Evolutionary conservation across 352 stramenopile species (phyloP).

Genomic region (Bremia lactucae): DNA sequence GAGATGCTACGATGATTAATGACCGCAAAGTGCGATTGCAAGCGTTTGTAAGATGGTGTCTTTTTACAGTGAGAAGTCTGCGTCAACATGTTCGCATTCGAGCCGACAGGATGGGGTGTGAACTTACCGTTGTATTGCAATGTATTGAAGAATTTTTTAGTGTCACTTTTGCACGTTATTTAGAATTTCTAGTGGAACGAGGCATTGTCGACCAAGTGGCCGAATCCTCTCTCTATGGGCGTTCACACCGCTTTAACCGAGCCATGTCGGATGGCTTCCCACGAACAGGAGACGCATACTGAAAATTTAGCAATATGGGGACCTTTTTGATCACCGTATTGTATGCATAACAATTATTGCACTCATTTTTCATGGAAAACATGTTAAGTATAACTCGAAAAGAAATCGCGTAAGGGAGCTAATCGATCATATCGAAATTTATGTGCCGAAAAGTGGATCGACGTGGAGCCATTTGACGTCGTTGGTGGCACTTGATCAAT

Average conservation of each 20-base stretch:
- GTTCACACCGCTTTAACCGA: too few relatives aligned
- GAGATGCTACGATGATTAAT: slow-evolving; percentile 24
- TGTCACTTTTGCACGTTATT: slow-evolving; percentile 53
- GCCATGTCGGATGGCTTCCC: too few relatives aligned
- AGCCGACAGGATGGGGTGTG: slow-evolving; percentile 30
- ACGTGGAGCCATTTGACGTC: slow-evolving; percentile 9
- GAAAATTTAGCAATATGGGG: too few relatives aligned
- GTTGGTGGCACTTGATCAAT: slow-evolving; percentile 12
- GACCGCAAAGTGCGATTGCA: slow-evolving; percentile 45
- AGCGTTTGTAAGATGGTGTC: slow-evolving; percentile 39
- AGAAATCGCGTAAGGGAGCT: slow-evolving; percentile 28
- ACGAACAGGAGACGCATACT: too few relatives aligned
- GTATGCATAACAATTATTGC: too few relatives aligned
- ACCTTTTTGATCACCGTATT: too few relatives aligned
- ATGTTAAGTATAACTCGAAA: slow-evolving; percentile 19
- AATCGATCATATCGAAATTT: slow-evolving; percentile 46
- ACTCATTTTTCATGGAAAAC: background rate
- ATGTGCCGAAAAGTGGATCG: slow-evolving; percentile 30
- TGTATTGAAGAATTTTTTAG: slow-evolving; percentile 66
- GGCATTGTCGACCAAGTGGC: slow-evolving; percentile 32
- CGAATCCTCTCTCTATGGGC: slow-evolving; percentile 5
- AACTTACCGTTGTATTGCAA: slow-evolving; percentile 40
- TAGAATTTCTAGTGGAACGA: slow-evolving; percentile 53
- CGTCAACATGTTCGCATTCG: slow-evolving; percentile 52
- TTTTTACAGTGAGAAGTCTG: slow-evolving; percentile 46